These are phyloP conservation scores for Candida boleticola DNA, from an alignment of 805 yeast species.

Conservation along the genomic window DNA sequence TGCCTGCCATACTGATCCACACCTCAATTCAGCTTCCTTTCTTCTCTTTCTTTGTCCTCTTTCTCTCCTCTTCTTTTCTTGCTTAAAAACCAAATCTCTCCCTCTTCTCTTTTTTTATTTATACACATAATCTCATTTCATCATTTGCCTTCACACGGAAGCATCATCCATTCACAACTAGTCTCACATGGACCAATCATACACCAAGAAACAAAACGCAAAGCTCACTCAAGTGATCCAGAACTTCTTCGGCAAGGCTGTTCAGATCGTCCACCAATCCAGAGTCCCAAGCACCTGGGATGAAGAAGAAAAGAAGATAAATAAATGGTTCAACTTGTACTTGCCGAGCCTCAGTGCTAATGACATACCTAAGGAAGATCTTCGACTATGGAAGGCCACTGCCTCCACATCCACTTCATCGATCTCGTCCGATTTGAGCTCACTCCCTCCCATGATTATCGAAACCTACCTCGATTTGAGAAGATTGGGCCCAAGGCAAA, in stretches of 20 bases:
- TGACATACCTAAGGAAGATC: slow-evolving; percentile 49
- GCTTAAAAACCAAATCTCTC: background rate
- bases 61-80: background rate
- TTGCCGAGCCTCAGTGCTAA: slow-evolving; percentile 26
- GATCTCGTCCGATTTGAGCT: slow-evolving; percentile 26
- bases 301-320: slow-evolving; percentile 29
- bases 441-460: slow-evolving; percentile 78
- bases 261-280: slow-evolving; percentile 54
- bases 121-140: too few species aligned
- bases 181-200: background rate
- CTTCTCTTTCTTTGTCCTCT: background rate
- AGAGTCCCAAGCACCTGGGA: slow-evolving; percentile 22
- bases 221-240: slow-evolving; percentile 46
- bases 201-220: slow-evolving; percentile 23
- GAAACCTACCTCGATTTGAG: slow-evolving; percentile 78
- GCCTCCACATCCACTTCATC: slow-evolving; percentile 7
- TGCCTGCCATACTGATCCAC: too few species aligned
- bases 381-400: slow-evolving; percentile 57
- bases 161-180: background rate
- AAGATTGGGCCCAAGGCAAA: slow-evolving; percentile 52
- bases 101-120: too few species aligned
- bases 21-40: background rate
- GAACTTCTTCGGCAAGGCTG: slow-evolving; percentile 64
- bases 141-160: too few species aligned
- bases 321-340: slow-evolving; percentile 65